Evolutionary conservation across 2,329 filamentous ascomycete species (phyloP).

Genomic region (Fusarium phyllophilum): DNA sequence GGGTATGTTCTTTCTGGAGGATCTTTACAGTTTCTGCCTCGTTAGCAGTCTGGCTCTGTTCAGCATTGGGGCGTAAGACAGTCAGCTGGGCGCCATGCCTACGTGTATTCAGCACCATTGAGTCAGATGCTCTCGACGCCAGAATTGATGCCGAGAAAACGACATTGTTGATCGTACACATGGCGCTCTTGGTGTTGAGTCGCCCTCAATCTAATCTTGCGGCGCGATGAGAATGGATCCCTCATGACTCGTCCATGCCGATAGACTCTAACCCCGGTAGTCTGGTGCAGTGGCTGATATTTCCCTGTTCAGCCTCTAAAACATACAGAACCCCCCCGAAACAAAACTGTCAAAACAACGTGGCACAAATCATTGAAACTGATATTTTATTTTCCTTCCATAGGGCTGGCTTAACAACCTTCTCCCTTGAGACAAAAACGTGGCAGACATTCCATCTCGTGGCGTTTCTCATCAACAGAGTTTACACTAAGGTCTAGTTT

Average conservation of each 20-base stretch:
- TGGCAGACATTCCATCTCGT: not conserved
- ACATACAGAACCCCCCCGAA: not conserved
- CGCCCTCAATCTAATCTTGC: not conserved
- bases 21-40: not conserved
- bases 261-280: not conserved
- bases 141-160: not conserved
- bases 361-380: not conserved
- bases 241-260: not conserved
- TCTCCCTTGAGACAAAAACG: not conserved
- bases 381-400: rapidly evolving
- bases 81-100: not conserved
- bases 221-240: not conserved
- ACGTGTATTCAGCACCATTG: not conserved
- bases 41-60: rapidly evolving
- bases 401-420: not conserved
- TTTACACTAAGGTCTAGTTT: not conserved
- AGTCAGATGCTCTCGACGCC: not conserved
- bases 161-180: not conserved
- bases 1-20: rapidly evolving
- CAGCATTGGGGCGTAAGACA: rapidly evolving
- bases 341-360: not conserved
- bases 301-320: not conserved
- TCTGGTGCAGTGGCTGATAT: not conserved
- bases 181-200: not conserved
- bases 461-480: not conserved